Base-by-base conservation (phyloP, 2,329 filamentous ascomycete species). In the Colletotrichum tropicicola region DNA sequence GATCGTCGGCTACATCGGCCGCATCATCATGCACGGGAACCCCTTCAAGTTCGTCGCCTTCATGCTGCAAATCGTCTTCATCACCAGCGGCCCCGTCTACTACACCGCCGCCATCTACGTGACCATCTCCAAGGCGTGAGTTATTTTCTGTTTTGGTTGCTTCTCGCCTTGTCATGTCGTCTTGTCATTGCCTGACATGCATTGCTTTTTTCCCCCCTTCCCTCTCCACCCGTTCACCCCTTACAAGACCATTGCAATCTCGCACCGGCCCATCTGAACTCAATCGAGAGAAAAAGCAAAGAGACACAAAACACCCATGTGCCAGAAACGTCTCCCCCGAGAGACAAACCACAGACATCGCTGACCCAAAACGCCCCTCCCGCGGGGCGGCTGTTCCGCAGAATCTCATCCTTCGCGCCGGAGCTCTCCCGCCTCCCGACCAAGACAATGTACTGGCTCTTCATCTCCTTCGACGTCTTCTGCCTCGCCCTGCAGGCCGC, bases 31-130 rank as follows among this genome's bases (percentile, higher is more conserved):
- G 63, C 82, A 84, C 67, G 66, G 82, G 45, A 85, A 91, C 69
- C 87, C 88, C 0, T 91, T 89, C 71, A 79, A 73, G 49, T 84
- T 89, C 71, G 72, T 72, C 12, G 87, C 83, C 7, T 92, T 92
- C 72, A 82, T 91, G 73, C 82, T 91, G n/a, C 87, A 92, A 72
- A 90, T 91, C 68, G 83, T 73, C 65, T 89, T 86, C 74, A 80
- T 91, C 53, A 90, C 87, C 4, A 74, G 76, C 66, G 79, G 77
- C 9, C 79, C 79, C 55, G 78, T 81, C 65, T 81, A 79, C 68
- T 81, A 87, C 83, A 69, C 86, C 27, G 89, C 89, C 0, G 87
- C 87, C 63, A 88, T 92, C 71, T 92, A 92, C 73, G 83, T 91
- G 57, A 89, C 87, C 28, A 81, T 91, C 28, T 77, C 75, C 68